phyloP scores from a whole-genome alignment of 2,329 filamentous ascomycete genomes.

The Scopulariopsis brevicaulis region DNA sequence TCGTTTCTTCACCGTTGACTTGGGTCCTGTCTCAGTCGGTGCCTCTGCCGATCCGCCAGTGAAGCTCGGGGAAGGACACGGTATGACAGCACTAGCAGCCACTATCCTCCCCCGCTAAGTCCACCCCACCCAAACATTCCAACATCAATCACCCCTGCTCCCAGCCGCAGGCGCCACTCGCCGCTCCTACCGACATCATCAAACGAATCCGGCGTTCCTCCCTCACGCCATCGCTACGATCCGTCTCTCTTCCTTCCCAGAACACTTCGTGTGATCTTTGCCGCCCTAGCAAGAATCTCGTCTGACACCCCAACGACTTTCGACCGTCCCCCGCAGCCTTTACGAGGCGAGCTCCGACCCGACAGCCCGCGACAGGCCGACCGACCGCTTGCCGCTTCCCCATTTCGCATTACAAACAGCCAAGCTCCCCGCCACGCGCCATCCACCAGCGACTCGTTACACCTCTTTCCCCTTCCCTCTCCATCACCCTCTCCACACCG shows the following conservation, averaged over 20 bases:
- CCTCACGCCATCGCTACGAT: not conserved
- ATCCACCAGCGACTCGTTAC: too few species aligned
- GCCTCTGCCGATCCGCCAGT: not conserved
- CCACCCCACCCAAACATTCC: not conserved
- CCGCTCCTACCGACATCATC: not conserved
- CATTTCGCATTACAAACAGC: not conserved
- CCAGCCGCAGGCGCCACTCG: not conserved
- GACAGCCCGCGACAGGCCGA: not conserved
- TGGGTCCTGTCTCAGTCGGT: not conserved
- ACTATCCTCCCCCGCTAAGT: not conserved
- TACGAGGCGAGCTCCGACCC: not conserved
- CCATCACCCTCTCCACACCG: not conserved
- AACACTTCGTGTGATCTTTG: not conserved
- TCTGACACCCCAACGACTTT: not conserved
- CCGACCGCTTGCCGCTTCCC: not conserved
- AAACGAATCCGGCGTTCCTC: not conserved
- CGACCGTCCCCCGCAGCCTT: not conserved
- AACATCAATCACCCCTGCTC: not conserved
- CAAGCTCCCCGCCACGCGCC: not conserved
- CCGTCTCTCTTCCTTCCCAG: not conserved
- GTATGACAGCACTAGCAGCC: not conserved
- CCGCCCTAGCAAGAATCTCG: not conserved
- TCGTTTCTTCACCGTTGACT: too few species aligned
- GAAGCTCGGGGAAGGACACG: not conserved
- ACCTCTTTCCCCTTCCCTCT: constrained; percentile 4